These are phyloP conservation scores for Kodamaea fungicola DNA, from an alignment of 1,139 yeast genomes.

Conservation along the genomic window DNA sequence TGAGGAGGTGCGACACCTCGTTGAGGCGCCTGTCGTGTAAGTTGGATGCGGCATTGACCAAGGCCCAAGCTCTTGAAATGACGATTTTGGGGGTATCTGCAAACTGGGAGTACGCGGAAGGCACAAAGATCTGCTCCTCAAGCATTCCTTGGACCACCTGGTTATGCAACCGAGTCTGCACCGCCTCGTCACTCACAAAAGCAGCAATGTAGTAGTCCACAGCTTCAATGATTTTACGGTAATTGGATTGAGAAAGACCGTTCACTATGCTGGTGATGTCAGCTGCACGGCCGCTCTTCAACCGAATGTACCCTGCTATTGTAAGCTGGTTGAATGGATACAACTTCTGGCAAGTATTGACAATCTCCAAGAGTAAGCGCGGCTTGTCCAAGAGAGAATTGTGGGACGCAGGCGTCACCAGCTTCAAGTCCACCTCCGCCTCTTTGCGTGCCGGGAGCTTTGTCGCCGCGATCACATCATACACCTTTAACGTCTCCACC, in stretches of 20 bases:
- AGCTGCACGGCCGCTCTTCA: conserved; percentile 26
- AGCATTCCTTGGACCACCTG: conserved; percentile 35
- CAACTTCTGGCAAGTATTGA: conserved; percentile 39
- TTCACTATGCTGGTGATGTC: conserved; percentile 30
- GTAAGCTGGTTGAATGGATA: conserved; percentile 42
- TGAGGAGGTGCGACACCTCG: neutral
- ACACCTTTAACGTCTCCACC: conserved; percentile 27
- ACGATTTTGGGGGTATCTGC: conserved; percentile 2
- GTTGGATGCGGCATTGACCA: conserved; percentile 15
- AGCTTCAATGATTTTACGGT: conserved; percentile 11
- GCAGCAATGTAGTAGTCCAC: conserved; percentile 4
- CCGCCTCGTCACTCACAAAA: conserved; percentile 12
- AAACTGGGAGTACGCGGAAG: conserved; percentile 2
- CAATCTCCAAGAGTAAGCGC: conserved; percentile 13
- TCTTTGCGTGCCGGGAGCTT: conserved; percentile 1
- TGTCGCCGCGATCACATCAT: conserved; percentile 28
- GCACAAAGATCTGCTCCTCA: conserved; percentile 4
- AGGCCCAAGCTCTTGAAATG: conserved; percentile 4
- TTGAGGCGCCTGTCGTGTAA: conserved; percentile 36
- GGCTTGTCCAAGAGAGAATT: conserved; percentile 4
- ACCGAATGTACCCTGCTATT: conserved; percentile 28
- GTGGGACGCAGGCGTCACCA: neutral
- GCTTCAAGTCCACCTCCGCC: conserved; percentile 2
- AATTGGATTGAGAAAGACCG: conserved; percentile 31
- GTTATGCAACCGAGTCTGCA: conserved; percentile 17